phyloP scores from a whole-genome alignment of 2,329 filamentous ascomycete species.

The Cladophialophora chaetospira region DNA sequence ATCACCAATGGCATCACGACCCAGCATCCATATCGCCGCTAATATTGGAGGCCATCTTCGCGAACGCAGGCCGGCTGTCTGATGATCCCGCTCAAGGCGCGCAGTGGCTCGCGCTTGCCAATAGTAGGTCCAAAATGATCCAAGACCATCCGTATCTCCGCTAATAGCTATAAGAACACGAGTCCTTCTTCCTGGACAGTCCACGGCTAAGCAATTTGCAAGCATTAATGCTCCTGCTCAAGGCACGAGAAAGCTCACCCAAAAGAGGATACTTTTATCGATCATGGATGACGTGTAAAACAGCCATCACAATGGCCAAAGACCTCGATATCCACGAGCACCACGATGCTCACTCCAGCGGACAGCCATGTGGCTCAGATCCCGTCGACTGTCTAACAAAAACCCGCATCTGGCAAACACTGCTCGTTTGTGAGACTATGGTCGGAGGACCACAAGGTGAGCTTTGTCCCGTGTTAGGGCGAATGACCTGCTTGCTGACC shows the following conservation, averaged over 20 bases:
- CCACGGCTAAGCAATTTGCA: conserved; percentile 89
- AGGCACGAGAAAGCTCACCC: conserved; percentile 87
- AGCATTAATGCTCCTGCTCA: conserved; percentile 81
- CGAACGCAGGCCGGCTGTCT: conserved; percentile 79
- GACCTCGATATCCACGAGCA: conserved; percentile 90
- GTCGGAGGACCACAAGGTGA: conserved; percentile 89
- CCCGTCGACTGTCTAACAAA: conserved; percentile 78
- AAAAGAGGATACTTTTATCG: conserved; percentile 95
- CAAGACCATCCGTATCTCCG: conserved; percentile 5
- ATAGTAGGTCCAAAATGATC: conserved; percentile 59
- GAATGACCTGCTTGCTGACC: conserved; percentile 31
- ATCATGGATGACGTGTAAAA: conserved; percentile 94
- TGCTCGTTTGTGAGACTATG: conserved; percentile 87
- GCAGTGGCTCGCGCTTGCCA: conserved; percentile 89
- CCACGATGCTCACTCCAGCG: conserved; percentile 73
- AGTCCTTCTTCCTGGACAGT: conserved; percentile 90
- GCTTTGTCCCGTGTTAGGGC: conserved; percentile 23
- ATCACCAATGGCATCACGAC: conserved; percentile 84
- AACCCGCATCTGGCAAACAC: conserved; percentile 84
- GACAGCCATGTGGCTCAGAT: conserved; percentile 68
- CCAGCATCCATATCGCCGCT: conserved; percentile 84
- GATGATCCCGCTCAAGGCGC: conserved; percentile 82
- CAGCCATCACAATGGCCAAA: conserved; percentile 89
- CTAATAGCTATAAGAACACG: conserved; percentile 64
- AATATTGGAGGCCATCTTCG: conserved; percentile 86